Evolutionary conservation across 164 flowering plant species (phyloP), one percentile per base, ranked within the genome.

Genomic region (Taxillus chinensis): DNA sequence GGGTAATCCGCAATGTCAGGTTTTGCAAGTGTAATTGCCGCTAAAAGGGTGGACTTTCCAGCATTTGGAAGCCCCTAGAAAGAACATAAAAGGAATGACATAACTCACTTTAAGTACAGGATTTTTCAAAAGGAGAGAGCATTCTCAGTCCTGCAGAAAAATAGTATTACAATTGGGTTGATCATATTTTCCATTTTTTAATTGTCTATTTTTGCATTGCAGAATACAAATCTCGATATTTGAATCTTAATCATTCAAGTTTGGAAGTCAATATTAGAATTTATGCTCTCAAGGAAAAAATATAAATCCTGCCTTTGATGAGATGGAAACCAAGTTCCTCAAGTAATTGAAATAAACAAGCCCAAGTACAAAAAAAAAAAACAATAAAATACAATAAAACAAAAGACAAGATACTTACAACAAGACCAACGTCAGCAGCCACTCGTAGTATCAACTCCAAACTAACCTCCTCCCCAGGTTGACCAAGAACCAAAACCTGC

Each of bases 1-100:
- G 97, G 99, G 73, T 93, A 90, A 71, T 90, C 90, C 64, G 99
- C 97, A 74, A 95, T 89, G 65, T 89, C 96, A 50, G 96, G 99
- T 70, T 78, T 89, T 66, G 97, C 99, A 68, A 67, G 83, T 51
- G 99, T 90, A 57, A 81, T 83, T 48, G 97, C 89, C 42, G 93
- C 82, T 77, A 93, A 68, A 49, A 93, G 86, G 16, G 99, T 93
- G 59, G 99, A 93, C 67, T 93, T 95, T 73, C 99, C 99, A 66
- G 96, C 99, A 79, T 90, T 95, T 72, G 99, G 99, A 70, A 95
- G 97, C 57, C 97, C 97, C 99, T 93, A 63, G 40, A 62, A 65
- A 8, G 70, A 57, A 40, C 50, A 52, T 16, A 72, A 49, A 39
- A 14, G 37, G 62, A 53, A 14, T 57, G 8, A 14, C 8, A 43